Base-by-base conservation (phyloP, 2,329 filamentous ascomycete species). In the Nothomitra cinnamomea region DNA sequence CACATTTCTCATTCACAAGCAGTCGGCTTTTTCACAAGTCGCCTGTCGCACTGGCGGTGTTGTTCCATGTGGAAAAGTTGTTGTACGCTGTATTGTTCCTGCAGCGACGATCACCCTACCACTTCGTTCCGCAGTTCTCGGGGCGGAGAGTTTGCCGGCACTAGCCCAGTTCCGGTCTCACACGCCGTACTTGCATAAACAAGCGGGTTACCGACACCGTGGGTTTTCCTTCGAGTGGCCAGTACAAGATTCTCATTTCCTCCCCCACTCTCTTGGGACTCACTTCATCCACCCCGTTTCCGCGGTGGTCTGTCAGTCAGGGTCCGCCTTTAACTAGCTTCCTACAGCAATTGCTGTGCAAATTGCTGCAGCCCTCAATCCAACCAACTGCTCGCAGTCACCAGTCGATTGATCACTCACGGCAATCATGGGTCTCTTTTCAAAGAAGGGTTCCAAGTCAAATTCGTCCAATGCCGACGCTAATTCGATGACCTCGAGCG, bases 401-500 rank as follows among this genome's bases (percentile, higher is more conserved):
- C 12, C n/a, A 5, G 25, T 28, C 32, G n/a, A 32, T 49, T 24
- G 10, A 6, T 17, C 10, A 15, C 4, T 7, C 21, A 49, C 35
- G 40, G 50, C 22, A 36, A 35, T 15, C 48, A 76, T 77, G 74
- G 72, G 74, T 61, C 64, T 76, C 57, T 77, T 77, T 66, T 71
- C 68, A 55, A 69, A 72, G 61, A 75, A 74, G 61, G 67, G 62
- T 62, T 69, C 64, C 58, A 70, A 70, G 61, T 65, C 65, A 28
- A n/a, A n/a, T n/a, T 59, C 63, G 54, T 40, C 43, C 32, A 36
- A 54, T 36, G 36, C 28, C 24, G 53, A 54, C 24, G 65, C 64
- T 58, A 66, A 67, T 55, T 68, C 67, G 36, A 67, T 67, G 60
- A 64, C 60, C 55, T 70, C 70, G 57, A 76, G 67, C 59, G 68